Percentiles rank a stretch among this genome's conserved stretches.
These are phyloP conservation scores for Vitis hybrid DNA, from an alignment of 177 flowering plant species.

Conservation along the genomic window DNA sequence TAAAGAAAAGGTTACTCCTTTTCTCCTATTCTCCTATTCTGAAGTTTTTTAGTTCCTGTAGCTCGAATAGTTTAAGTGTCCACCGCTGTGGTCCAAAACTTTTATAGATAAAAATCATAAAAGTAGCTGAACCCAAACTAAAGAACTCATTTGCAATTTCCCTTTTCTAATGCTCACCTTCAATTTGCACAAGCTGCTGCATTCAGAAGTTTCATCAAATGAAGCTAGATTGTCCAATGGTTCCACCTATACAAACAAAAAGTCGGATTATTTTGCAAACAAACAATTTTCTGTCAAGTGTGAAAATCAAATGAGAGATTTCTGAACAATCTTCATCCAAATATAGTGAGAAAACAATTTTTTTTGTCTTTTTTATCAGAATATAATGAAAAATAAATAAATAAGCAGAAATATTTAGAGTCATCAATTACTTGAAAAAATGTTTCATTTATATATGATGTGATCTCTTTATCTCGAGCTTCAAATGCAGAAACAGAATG, in stretches of 20 bases:
- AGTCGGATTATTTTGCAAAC: neutral
- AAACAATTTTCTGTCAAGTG: neutral
- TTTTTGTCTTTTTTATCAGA: neutral
- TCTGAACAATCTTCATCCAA: neutral
- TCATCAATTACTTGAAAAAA: slow-evolving; percentile 38
- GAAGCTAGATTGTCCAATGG: slow-evolving; percentile 19
- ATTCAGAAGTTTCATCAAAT: slow-evolving; percentile 32
- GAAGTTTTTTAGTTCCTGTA: too few relatives aligned
- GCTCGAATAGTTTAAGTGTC: too few relatives aligned
- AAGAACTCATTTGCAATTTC: neutral
- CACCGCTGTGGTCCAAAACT: too few relatives aligned
- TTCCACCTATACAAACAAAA: slow-evolving; percentile 34
- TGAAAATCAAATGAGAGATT: neutral
- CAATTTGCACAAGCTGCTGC: slow-evolving; percentile 46
- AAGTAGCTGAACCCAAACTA: neutral
- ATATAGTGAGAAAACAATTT: neutral
- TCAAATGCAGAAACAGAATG: slow-evolving; percentile 54
- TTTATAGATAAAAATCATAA: neutral
- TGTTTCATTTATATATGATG: slow-evolving; percentile 34
- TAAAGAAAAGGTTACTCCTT: too few relatives aligned
- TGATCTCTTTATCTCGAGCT: slow-evolving; percentile 44
- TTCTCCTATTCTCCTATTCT: too few relatives aligned
- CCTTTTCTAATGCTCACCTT: slow-evolving; percentile 42
- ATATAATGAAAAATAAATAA: slow-evolving; percentile 1
- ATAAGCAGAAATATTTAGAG: slow-evolving; percentile 2